These are phyloP conservation scores for Macaranga tanarius DNA, from an alignment of 441 rosid genomes.

Conservation along the genomic window DNA sequence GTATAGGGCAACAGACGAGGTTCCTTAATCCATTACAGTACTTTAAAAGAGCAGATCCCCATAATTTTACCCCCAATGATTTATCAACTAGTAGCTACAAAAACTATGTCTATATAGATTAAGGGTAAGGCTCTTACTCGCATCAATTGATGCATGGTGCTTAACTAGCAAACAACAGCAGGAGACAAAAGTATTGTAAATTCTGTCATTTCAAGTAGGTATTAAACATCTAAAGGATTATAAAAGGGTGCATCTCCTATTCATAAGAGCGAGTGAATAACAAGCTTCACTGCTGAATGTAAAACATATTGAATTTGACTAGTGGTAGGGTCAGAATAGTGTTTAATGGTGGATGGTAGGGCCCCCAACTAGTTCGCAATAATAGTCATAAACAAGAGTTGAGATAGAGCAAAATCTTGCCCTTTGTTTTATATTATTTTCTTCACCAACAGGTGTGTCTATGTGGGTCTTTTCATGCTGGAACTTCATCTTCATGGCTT, in stretches of 20 bases:
- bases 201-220: constrained; percentile 28
- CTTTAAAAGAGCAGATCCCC: background rate
- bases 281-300: constrained; percentile 31
- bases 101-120: background rate
- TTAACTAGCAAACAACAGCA: constrained; percentile 7
- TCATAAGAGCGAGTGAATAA: constrained; percentile 28
- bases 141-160: background rate
- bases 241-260: constrained; percentile 14
- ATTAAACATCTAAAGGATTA: constrained; percentile 16
- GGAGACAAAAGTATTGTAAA: background rate
- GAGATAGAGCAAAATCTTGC: constrained; percentile 32
- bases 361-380: constrained; percentile 37
- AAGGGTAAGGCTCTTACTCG: too few species aligned
- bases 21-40: background rate
- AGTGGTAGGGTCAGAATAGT: constrained; percentile 34
- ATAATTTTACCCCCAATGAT: background rate
- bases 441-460: constrained; percentile 36
- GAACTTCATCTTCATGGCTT: constrained; percentile 22
- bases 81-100: background rate
- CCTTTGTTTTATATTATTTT: constrained; percentile 28
- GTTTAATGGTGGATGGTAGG: constrained; percentile 28
- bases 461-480: constrained; percentile 38
- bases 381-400: constrained; percentile 35
- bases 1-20: background rate
- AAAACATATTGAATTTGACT: constrained; percentile 29